These are phyloP conservation scores for Populus pruinosa DNA, from an alignment of 345 rosid species.

Conservation along the genomic window DNA sequence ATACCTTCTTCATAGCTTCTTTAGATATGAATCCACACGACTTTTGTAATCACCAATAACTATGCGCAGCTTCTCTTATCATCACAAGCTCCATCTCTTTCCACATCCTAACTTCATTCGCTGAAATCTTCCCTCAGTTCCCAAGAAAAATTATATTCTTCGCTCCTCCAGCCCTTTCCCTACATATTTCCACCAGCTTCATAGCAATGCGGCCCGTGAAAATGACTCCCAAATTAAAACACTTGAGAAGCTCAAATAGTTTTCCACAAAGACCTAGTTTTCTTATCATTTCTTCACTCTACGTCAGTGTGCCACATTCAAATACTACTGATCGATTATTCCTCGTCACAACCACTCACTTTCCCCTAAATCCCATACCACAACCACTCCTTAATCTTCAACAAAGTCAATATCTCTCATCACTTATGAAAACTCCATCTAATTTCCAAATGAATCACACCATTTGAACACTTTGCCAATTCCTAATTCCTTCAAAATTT, in stretches of 20 bases:
- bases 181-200: background rate
- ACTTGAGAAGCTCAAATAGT: background rate
- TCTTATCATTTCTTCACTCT: background rate
- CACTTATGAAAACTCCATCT: background rate
- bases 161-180: background rate
- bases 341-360: background rate
- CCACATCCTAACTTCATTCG: background rate
- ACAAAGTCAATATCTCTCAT: background rate
- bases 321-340: background rate
- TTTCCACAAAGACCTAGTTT: background rate
- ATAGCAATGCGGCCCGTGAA: background rate
- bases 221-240: background rate
- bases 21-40: background rate
- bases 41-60: background rate
- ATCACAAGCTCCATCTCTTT: background rate
- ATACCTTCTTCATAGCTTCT: background rate
- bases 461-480: background rate
- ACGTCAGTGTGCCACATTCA: background rate
- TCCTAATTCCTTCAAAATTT: background rate
- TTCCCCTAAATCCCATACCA: background rate
- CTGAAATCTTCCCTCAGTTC: background rate
- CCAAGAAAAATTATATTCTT: background rate
- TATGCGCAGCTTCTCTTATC: background rate
- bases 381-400: background rate
- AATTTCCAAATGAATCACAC: background rate